phyloP scores from a whole-genome alignment of 2,329 filamentous ascomycete genomes.

The Geosmithia morbida region DNA sequence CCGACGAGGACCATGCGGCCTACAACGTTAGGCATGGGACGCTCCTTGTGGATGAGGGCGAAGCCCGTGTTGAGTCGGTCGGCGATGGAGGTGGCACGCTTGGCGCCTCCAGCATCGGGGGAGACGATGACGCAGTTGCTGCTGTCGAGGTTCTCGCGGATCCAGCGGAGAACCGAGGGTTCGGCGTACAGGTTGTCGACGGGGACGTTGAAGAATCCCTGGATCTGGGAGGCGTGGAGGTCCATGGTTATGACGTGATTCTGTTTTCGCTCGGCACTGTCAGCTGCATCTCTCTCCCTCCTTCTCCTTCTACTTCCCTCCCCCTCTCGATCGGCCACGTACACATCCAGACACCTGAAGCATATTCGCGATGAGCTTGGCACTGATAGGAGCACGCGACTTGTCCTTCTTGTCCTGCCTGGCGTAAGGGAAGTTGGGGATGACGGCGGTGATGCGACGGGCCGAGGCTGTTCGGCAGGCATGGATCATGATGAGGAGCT shows the following conservation, averaged over 20 bases:
- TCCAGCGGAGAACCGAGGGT: conserved; percentile 83
- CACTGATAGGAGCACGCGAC: conserved; percentile 89
- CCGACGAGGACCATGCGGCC: conserved; percentile 90
- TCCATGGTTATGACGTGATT: conserved; percentile 80
- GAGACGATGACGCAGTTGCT: conserved; percentile 87
- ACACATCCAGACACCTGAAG: conserved; percentile 79
- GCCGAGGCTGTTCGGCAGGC: conserved; percentile 61
- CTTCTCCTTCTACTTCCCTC: neutral
- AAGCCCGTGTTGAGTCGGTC: conserved; percentile 84
- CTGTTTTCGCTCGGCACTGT: conserved; percentile 6
- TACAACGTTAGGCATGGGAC: conserved; percentile 72
- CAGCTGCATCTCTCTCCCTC: neutral
- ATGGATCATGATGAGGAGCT: conserved; percentile 96
- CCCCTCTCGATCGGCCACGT: conserved; percentile 6
- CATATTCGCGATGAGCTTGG: conserved; percentile 95
- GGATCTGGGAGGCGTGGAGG: conserved; percentile 83
- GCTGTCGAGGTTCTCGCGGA: conserved; percentile 68
- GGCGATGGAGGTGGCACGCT: conserved; percentile 84
- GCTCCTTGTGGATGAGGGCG: conserved; percentile 93
- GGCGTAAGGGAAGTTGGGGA: conserved; percentile 93
- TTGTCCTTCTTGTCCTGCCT: conserved; percentile 95
- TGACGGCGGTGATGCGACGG: conserved; percentile 84
- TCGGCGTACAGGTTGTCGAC: conserved; percentile 80
- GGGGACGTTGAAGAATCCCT: conserved; percentile 83
- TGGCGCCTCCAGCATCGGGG: conserved; percentile 88